Evolutionary conservation across 2,329 filamentous ascomycete genomes (phyloP).

Genomic region (Microascus cirrosus): DNA sequence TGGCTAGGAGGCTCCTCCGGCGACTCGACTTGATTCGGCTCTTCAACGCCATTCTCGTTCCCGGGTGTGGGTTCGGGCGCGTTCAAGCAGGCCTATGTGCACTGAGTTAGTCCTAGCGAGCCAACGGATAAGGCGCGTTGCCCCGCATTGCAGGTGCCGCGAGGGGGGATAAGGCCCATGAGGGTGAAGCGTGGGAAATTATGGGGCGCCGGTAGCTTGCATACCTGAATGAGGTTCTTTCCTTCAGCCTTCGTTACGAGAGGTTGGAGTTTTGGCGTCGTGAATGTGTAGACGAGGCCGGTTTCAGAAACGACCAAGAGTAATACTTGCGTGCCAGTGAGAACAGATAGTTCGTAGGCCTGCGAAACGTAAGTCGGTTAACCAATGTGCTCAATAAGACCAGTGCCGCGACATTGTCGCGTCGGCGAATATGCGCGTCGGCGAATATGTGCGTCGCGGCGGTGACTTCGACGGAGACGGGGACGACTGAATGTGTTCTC

Average conservation of each 20-base stretch:
- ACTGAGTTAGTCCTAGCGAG: not conserved
- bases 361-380: constrained; percentile 22
- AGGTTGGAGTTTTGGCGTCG: constrained; percentile 94
- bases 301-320: constrained; percentile 96
- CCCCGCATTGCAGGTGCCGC: not conserved
- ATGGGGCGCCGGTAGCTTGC: constrained; percentile 16
- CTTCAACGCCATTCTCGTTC: constrained; percentile 72
- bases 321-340: constrained; percentile 95
- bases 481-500: not conserved
- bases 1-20: constrained; percentile 77
- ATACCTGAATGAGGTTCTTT: constrained; percentile 98
- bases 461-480: not conserved
- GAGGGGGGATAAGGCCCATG: constrained; percentile 6
- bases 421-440: not conserved
- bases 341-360: constrained; percentile 95
- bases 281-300: constrained; percentile 95
- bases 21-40: constrained; percentile 69
- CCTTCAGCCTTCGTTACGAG: constrained; percentile 97
- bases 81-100: constrained; percentile 79
- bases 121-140: not conserved
- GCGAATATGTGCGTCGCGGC: not conserved
- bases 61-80: constrained; percentile 80
- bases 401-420: not conserved
- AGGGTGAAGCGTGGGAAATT: constrained; percentile 16
- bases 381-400: not conserved